These are phyloP conservation scores for Alternaria arborescens DNA, from an alignment of 2,329 filamentous ascomycete genomes.

Conservation along the genomic window DNA sequence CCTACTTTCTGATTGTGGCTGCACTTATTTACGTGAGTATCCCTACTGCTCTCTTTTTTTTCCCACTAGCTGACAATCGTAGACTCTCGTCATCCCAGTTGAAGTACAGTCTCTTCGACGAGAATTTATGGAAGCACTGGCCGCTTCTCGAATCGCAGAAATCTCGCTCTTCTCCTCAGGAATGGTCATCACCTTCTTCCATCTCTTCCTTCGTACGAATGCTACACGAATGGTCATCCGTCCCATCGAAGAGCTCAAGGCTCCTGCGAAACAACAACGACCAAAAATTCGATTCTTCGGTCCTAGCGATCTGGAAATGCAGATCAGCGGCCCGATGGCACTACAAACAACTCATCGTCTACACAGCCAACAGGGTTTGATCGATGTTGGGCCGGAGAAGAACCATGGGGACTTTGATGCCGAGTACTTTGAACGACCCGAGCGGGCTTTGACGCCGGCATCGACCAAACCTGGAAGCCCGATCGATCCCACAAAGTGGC, in stretches of 20 bases:
- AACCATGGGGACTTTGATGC: constrained; percentile 46
- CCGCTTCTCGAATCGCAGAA: constrained; percentile 69
- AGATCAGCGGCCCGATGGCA: constrained; percentile 50
- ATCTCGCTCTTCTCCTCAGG: constrained; percentile 73
- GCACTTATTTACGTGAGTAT: constrained; percentile 65
- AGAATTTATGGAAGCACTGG: constrained; percentile 55
- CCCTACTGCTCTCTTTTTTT: background rate
- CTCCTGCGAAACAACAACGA: constrained; percentile 54
- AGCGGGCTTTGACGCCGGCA: constrained; percentile 42
- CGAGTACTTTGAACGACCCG: constrained; percentile 45
- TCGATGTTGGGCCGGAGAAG: constrained; percentile 50
- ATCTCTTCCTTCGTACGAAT: constrained; percentile 72
- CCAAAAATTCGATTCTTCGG: constrained; percentile 60
- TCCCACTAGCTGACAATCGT: constrained; percentile 8
- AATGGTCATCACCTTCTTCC: constrained; percentile 70
- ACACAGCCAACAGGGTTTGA: constrained; percentile 47
- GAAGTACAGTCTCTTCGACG: constrained; percentile 62
- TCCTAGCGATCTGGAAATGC: constrained; percentile 53
- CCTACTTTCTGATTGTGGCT: constrained; percentile 70
- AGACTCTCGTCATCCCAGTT: constrained; percentile 70
- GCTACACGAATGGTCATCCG: constrained; percentile 65
- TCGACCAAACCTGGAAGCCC: constrained; percentile 36
- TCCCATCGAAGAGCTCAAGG: constrained; percentile 57
- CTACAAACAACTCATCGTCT: constrained; percentile 45
- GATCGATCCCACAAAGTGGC: constrained; percentile 49